Conservation (phyloP, 2,329 filamentous ascomycete genomes). For the Xylaria sp. region DNA sequence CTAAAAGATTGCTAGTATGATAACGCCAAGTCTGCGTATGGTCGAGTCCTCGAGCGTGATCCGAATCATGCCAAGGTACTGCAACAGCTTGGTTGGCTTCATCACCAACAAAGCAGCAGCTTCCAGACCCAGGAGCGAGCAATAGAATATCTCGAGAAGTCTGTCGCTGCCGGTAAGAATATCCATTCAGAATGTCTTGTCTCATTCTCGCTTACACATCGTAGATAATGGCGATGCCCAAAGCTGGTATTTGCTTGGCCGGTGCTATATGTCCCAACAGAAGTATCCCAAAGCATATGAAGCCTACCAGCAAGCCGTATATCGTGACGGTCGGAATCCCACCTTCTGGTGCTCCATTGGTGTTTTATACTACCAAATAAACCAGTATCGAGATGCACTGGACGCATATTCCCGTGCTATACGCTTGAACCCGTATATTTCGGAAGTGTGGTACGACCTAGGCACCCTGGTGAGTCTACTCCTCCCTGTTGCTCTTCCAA, state of each 20-base stretch:
- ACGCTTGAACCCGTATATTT: conserved; percentile 96
- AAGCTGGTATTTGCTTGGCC: conserved; percentile 97
- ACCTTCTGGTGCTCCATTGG: conserved; percentile 99
- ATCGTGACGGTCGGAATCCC: conserved; percentile 95
- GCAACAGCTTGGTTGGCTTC: conserved; percentile 96
- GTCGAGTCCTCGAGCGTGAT: conserved; percentile 91
- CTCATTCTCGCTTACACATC: conserved; percentile 45
- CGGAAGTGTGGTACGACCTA: conserved; percentile 98
- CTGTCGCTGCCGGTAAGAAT: conserved; percentile 83
- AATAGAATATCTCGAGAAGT: conserved; percentile 97
- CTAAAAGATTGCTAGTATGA: conserved; percentile 76
- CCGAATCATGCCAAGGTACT: conserved; percentile 97
- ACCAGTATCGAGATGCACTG: conserved; percentile 96
- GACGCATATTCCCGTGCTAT: conserved; percentile 98
- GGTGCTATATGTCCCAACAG: conserved; percentile 99
- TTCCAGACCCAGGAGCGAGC: conserved; percentile 95
- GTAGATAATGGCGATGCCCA: conserved; percentile 93
- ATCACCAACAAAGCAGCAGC: conserved; percentile 93
- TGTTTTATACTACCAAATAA: conserved; percentile 99
- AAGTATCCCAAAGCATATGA: conserved; percentile 99
- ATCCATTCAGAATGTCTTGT: conserved; percentile 35
- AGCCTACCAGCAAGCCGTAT: conserved; percentile 98
- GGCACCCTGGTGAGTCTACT: conserved; percentile 82
- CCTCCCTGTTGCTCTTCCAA: conserved; percentile 16
- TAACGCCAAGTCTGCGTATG: conserved; percentile 89